A percentile compares a stretch with the other conserved stretches of the same genome.
Evolutionary conservation across 352 stramenopile genomes (phyloP).

Genomic region (Pythium coloratum): DNA sequence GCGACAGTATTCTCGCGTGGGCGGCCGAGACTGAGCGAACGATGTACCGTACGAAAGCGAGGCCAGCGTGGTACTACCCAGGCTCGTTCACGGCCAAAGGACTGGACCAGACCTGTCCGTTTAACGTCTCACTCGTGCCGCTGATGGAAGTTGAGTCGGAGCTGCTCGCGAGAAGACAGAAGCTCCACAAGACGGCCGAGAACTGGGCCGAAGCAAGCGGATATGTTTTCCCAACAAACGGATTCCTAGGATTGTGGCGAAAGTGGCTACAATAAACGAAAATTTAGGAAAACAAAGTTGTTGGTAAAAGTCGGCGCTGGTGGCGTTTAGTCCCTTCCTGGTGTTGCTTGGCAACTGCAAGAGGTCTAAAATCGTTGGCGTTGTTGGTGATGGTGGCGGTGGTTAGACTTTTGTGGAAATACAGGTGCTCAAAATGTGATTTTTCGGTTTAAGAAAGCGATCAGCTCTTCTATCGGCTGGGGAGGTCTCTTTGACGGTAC

Average conservation of each 20-base stretch:
- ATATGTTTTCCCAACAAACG: background rate
- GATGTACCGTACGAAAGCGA: slow-evolving; percentile 14
- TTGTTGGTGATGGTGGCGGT: too few species aligned
- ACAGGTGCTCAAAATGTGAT: too few species aligned
- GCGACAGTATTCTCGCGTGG: slow-evolving; percentile 43
- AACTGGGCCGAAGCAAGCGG: slow-evolving; percentile 34
- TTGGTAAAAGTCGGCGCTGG: too few species aligned
- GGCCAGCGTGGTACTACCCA: slow-evolving; percentile 40
- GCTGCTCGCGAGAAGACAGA: slow-evolving; percentile 42
- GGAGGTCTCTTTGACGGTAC: too few species aligned
- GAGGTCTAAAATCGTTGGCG: too few species aligned
- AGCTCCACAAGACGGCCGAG: slow-evolving; percentile 32
- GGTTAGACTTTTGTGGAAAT: too few species aligned
- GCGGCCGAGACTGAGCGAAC: slow-evolving; percentile 29
- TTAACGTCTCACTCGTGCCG: slow-evolving; percentile 47
- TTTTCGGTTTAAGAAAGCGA: too few species aligned
- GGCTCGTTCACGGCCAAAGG: slow-evolving; percentile 44
- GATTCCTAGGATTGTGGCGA: background rate
- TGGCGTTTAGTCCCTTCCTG: too few species aligned
- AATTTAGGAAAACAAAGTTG: background rate
- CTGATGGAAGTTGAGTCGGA: slow-evolving; percentile 41
- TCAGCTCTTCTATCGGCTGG: too few species aligned
- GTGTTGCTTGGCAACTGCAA: too few species aligned
- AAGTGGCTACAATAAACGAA: background rate
- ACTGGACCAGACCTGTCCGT: slow-evolving; percentile 52